phyloP scores from a whole-genome alignment of 169 alveolate species.

The Plasmodium reichenowi region DNA sequence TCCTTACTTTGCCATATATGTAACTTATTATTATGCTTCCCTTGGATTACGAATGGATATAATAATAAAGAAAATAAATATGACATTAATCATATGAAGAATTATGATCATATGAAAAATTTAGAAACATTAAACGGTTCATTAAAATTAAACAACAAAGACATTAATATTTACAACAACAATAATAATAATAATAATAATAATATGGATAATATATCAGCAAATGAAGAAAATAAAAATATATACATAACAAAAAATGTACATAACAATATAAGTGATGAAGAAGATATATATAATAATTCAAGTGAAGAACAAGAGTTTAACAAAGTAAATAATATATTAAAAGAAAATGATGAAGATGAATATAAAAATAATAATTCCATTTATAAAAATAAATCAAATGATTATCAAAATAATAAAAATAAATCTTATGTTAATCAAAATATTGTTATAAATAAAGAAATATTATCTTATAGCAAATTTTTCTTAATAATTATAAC shows the following conservation, averaged over 20 bases:
- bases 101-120: neutral
- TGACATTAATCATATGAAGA: neutral
- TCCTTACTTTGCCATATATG: constrained; percentile 38
- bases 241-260: neutral
- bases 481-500: constrained; percentile 64
- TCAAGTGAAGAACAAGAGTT: constrained; percentile 55
- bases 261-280: neutral
- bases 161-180: neutral
- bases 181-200: neutral
- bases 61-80: neutral
- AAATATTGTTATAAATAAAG: constrained; percentile 45
- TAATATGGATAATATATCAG: neutral
- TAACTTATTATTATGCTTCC: constrained; percentile 40
- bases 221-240: constrained; percentile 1
- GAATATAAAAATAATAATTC: constrained; percentile 4
- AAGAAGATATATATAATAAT: neutral
- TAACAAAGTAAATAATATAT: constrained; percentile 26
- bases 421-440: neutral
- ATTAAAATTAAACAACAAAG: neutral
- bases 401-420: constrained; percentile 1
- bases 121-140: neutral
- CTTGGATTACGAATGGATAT: constrained; percentile 75
- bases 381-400: neutral
- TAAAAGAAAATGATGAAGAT: constrained; percentile 10
- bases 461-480: constrained; percentile 75